Percentiles rank a stretch among this genome's conserved stretches.
Evolutionary conservation across 176 grass and related monocot genomes (phyloP).

Genomic region (Lolium perenne): DNA sequence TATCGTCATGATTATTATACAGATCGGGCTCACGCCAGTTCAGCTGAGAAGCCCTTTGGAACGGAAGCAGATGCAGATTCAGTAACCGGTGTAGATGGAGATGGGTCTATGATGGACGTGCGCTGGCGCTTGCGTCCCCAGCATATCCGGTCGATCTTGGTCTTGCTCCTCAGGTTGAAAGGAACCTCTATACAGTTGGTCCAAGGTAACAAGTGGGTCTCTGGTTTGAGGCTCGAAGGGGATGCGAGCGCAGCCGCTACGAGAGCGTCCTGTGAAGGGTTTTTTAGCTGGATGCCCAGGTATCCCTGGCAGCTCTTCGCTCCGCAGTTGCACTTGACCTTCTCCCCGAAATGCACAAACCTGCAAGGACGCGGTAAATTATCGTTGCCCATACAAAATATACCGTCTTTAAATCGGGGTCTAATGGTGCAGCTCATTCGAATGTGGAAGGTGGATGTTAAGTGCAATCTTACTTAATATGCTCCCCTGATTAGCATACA

Average conservation of each 20-base stretch:
- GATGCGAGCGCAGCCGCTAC: not conserved
- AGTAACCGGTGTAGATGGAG: slow-evolving; percentile 33
- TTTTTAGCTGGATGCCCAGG: slow-evolving; percentile 83
- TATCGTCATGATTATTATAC: slow-evolving; percentile 40
- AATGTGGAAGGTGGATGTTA: not conserved
- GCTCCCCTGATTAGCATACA: not conserved
- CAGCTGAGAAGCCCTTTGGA: not conserved
- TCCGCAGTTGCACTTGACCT: slow-evolving; percentile 78
- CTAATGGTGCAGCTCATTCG: not conserved
- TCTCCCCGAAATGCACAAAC: slow-evolving; percentile 95
- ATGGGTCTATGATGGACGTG: slow-evolving; percentile 24
- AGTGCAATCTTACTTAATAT: not conserved
- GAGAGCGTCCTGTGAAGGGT: slow-evolving; percentile 38
- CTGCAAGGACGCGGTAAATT: slow-evolving; percentile 42
- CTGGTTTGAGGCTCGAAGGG: slow-evolving; percentile 34
- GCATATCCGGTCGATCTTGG: slow-evolving; percentile 46
- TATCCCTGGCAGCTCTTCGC: slow-evolving; percentile 83
- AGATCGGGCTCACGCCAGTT: not conserved
- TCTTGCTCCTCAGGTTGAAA: slow-evolving; percentile 66
- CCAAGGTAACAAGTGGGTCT: slow-evolving; percentile 54
- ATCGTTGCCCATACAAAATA: not conserved
- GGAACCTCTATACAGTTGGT: slow-evolving; percentile 63
- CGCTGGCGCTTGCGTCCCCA: slow-evolving; percentile 75
- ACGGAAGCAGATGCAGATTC: slow-evolving; percentile 22
- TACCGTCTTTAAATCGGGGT: not conserved